These are phyloP conservation scores for Fusarium xylarioides DNA, from an alignment of 2,329 filamentous ascomycete species.

Conservation along the genomic window DNA sequence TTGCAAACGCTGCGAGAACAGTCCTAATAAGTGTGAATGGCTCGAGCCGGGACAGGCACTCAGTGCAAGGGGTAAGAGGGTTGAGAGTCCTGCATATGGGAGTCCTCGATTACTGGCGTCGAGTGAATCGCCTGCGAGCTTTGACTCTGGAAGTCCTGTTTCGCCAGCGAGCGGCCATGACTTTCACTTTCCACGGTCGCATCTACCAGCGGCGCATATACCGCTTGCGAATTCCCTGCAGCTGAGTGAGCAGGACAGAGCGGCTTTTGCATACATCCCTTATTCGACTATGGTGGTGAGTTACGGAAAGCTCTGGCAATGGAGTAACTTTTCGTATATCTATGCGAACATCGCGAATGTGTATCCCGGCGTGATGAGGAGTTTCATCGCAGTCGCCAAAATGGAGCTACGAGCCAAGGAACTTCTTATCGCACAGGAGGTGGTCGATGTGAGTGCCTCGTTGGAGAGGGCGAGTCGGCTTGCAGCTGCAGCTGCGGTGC, in stretches of 20 bases:
- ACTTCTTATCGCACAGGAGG: slow-evolving; percentile 3
- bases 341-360: slow-evolving; percentile 25
- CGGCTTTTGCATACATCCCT: slow-evolving; percentile 29
- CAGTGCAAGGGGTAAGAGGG: background rate
- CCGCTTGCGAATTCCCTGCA: slow-evolving; percentile 27
- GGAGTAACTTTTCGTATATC: slow-evolving; percentile 39
- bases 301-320: slow-evolving; percentile 35
- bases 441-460: rapidly evolving
- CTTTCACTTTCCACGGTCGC: background rate
- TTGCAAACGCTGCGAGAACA: slow-evolving; percentile 29
- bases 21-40: slow-evolving; percentile 35
- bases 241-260: slow-evolving; percentile 15
- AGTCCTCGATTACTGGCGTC: background rate
- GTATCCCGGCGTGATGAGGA: slow-evolving; percentile 36
- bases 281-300: slow-evolving; percentile 27
- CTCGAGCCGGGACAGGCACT: slow-evolving; percentile 22
- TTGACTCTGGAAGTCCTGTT: background rate
- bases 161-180: background rate
- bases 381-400: slow-evolving; percentile 32
- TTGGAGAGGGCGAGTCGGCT: slow-evolving; percentile 13
- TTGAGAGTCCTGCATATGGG: background rate
- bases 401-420: slow-evolving; percentile 33
- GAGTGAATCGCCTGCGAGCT: slow-evolving; percentile 1
- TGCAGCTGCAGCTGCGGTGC: slow-evolving; percentile 7
- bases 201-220: slow-evolving; percentile 17